Evolutionary conservation across 2,329 filamentous ascomycete genomes (phyloP), one percentile per base, ranked within the genome.

Genomic region (Verticillium zaregamsianum): DNA sequence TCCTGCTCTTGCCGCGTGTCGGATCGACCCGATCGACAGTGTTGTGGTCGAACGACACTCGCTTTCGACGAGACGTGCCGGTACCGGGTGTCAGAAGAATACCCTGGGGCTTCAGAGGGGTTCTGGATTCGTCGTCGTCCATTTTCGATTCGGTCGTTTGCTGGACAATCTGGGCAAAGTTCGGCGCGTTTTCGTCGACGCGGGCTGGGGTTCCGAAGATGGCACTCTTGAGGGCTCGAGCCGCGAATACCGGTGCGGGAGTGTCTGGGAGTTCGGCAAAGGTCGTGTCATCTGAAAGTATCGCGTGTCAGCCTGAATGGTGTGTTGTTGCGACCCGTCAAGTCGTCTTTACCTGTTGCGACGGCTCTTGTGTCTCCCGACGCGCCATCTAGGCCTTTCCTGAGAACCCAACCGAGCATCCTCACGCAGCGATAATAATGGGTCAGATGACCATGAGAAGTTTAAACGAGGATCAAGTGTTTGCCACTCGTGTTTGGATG

Each of bases 51-150:
- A 89, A 90, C 0, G 87, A 88, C 28, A 90, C 87, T 66, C 85
- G 86, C 70, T 90, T 90, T 54, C 85, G 81, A 59, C 82, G 81
- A 54, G 84, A 77, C 2, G 85, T 81, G 17, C 79, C 86, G 2
- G 86, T 88, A 1, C 87, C 87, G 0, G 87, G 87, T 0, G 87
- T 90, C 56, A 89, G 72, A 3, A 90, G 77, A 54, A 90, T 90
- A 1, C 87, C 85, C 32, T 64, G 64, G 0, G 81, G 82, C 65
- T 81, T 84, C 23, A 72, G 74, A 2, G 83, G 82, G 23, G 82
- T 85, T 54, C 73, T 74, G 8, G 72, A 71, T n/a, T 72, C 72
- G 60, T 66, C 66, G 9, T 69, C 70, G 59, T 52, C 45, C 45
- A 52, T 52, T 14, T 20, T 52, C 8, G 45, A 52, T 52, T 52